Evolutionary conservation across 805 yeast species (phyloP).

Genomic region (Dipodascopsis uninucleata): DNA sequence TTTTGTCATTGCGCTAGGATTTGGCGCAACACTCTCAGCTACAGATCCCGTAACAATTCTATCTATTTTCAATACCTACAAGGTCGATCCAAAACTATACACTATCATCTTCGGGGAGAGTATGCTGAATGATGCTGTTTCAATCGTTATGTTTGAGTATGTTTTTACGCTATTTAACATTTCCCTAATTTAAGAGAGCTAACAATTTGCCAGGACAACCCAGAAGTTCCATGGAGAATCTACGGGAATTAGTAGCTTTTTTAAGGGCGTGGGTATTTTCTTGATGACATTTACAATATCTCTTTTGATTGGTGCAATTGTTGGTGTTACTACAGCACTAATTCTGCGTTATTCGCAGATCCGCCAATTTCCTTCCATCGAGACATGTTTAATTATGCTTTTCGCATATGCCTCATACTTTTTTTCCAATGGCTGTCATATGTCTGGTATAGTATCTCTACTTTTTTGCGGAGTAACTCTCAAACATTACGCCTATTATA

Average conservation of each 20-base stretch:
- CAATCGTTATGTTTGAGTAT: constrained; percentile 92
- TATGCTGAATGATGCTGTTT: constrained; percentile 90
- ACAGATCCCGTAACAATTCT: constrained; percentile 97
- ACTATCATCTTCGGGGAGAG: constrained; percentile 98
- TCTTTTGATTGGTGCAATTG: constrained; percentile 78
- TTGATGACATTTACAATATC: constrained; percentile 90
- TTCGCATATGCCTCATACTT: constrained; percentile 95
- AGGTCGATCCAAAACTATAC: constrained; percentile 95
- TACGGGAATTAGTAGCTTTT: constrained; percentile 67
- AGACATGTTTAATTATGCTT: constrained; percentile 83
- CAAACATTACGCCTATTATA: constrained; percentile 94
- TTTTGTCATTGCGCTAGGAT: constrained; percentile 94
- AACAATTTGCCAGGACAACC: constrained; percentile 54
- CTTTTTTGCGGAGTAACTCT: constrained; percentile 94
- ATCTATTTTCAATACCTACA: constrained; percentile 93
- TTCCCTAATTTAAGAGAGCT: no score
- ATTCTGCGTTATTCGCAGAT: constrained; percentile 88
- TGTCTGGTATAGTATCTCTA: constrained; percentile 81
- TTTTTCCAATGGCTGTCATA: constrained; percentile 97
- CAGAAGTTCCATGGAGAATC: constrained; percentile 90
- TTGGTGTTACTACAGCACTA: constrained; percentile 86
- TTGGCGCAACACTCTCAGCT: constrained; percentile 96
- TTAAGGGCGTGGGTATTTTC: constrained; percentile 92
- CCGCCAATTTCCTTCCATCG: constrained; percentile 94
- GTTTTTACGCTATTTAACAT: not conserved